Evolutionary conservation across 306 rosid species (phyloP).

Genomic region (Cicer pinnatifidum): DNA sequence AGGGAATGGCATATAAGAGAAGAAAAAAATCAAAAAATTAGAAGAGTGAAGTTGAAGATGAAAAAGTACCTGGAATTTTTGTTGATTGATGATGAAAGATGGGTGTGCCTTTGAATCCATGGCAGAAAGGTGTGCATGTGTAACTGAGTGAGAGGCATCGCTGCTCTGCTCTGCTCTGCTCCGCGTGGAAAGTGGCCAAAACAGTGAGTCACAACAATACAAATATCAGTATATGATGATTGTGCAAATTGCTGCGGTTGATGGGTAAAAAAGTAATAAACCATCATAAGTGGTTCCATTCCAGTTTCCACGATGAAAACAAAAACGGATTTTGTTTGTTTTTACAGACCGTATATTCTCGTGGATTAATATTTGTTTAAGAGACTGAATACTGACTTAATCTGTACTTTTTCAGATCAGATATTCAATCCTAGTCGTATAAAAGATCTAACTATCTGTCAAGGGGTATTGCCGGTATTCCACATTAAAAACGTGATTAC

Average conservation of each 20-base stretch:
- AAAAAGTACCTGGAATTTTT: slow-evolving; percentile 19
- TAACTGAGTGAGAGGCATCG: slow-evolving; percentile 33
- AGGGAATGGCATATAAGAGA: background rate
- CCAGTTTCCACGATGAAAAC: too few species aligned
- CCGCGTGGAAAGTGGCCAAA: background rate
- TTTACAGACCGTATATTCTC: too few species aligned
- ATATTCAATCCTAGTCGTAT: too few species aligned
- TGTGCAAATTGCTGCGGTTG: too few species aligned
- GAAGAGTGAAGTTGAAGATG: background rate
- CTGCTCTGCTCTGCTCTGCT: background rate
- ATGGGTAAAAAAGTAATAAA: too few species aligned
- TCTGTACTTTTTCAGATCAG: too few species aligned
- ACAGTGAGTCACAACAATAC: background rate
- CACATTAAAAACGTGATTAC: background rate
- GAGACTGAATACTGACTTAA: too few species aligned
- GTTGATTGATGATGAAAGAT: slow-evolving; percentile 12
- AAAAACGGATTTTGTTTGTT: too few species aligned
- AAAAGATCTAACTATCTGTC: too few species aligned
- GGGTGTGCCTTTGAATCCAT: slow-evolving; percentile 24
- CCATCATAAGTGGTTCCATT: too few species aligned
- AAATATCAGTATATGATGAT: too few species aligned
- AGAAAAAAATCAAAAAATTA: background rate
- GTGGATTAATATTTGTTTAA: too few species aligned
- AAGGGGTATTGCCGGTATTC: background rate
- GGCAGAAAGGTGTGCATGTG: slow-evolving; percentile 16